A percentile compares a stretch with the other conserved stretches of the same genome.
phyloP scores from a whole-genome alignment of 164 flowering plant genomes.

The Magnolia sinica region DNA sequence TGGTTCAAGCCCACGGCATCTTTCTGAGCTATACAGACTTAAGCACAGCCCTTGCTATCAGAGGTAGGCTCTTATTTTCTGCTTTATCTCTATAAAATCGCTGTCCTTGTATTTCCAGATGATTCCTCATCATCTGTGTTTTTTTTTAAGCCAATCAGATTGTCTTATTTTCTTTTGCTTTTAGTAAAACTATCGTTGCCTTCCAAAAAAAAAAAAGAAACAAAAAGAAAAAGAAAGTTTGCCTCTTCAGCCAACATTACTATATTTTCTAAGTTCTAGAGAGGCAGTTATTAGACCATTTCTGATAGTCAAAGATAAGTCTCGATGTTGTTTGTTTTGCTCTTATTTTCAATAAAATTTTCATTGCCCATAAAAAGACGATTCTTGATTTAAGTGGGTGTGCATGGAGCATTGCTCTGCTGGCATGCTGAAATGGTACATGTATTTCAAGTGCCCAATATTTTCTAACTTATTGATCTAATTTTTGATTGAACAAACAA shows the following conservation, averaged over 20 bases:
- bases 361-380: too few species aligned
- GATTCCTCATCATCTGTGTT: background rate
- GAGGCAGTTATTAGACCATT: background rate
- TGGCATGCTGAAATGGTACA: too few species aligned
- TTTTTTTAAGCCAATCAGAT: background rate
- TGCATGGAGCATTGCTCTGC: too few species aligned
- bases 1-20: slow-evolving; percentile 80
- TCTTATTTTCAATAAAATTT: too few species aligned
- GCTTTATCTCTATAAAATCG: background rate
- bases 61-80: slow-evolving; percentile 16
- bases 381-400: too few species aligned
- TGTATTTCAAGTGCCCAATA: too few species aligned
- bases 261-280: background rate
- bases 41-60: slow-evolving; percentile 55
- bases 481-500: background rate
- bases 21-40: slow-evolving; percentile 82
- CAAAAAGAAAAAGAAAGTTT: too few species aligned
- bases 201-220: too few species aligned
- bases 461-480: background rate
- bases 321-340: background rate
- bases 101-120: background rate
- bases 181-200: background rate
- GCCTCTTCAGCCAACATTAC: background rate
- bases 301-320: background rate
- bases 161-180: background rate